Base-by-base conservation (phyloP, 1,284 basidiomycete species). In the Moesziomyces sp. region DNA sequence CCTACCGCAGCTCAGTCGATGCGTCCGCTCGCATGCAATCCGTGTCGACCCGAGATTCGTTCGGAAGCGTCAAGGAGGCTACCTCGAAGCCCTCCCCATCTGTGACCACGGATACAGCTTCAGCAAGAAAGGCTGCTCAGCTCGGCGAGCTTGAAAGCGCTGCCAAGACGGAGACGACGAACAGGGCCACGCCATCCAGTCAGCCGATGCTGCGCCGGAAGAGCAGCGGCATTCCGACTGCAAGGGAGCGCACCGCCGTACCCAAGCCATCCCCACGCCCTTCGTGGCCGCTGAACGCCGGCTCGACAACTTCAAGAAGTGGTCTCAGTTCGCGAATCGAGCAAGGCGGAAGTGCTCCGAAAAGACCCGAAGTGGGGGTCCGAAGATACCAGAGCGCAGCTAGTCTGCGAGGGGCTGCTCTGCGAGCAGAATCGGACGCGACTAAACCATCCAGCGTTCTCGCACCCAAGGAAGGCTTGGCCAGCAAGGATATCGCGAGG, bases 211-310 rank as follows among this genome's bases (percentile, higher is more conserved):
- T 67, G 47, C 58, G 55, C 35, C 52, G 58, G 18, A 70, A 70
- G 53, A 60, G 56, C 38, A 64, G 67, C 26, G 60, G 57, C 5
- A 56, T 70, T 16, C 67, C 67, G 3, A 44, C 55, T 4, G 51
- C 66, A 4, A 14, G 16, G 14, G 35, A 38, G 7, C 66, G 59
- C 1, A 11, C 42, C 18, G 11, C 45, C 3, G 7, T 38, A 8
- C 21, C 10, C 23, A 46, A 56, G 13, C 45, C 23, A n/a, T 46
- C 35, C 3, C 50, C 59, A 14, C 44, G 58, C 21, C 58, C 59
- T 4, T 62, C 59, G 7, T 44, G 58, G n/a, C 46, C 65, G 28
- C 51, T 58, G 13, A 45, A 54, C 11, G 1, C 51, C 26, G 54
- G 53, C 33, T 42, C 54, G 18, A n/a, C 43, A 2, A 9, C 28